A percentile compares a stretch with the other conserved stretches of the same genome.
Conservation (phyloP, 305 asterid genomes). For the Fraxinus greggii region DNA sequence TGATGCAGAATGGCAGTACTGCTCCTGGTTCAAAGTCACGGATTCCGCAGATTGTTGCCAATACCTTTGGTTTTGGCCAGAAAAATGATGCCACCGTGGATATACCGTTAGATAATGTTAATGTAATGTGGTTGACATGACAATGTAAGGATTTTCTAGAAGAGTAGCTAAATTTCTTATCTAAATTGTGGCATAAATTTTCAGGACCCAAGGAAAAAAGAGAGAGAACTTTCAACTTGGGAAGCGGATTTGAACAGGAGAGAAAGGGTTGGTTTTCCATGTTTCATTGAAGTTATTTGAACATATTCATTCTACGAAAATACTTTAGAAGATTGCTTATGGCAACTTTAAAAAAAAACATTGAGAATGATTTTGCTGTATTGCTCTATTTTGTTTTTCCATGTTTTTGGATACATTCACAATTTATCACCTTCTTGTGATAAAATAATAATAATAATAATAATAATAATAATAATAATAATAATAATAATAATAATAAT, state of each 20-base stretch:
- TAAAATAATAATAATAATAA: too few species aligned
- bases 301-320: background rate
- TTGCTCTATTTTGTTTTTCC: background rate
- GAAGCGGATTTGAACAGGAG: slow-evolving; percentile 84
- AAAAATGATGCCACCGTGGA: slow-evolving; percentile 93
- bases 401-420: background rate
- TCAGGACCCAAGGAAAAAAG: slow-evolving; percentile 75
- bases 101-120: slow-evolving; percentile 75
- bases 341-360: background rate
- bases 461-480: too few species aligned
- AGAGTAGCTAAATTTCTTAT: background rate
- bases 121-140: slow-evolving; percentile 44
- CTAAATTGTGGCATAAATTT: slow-evolving; percentile 24
- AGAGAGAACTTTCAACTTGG: slow-evolving; percentile 80
- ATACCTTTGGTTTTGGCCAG: slow-evolving; percentile 84
- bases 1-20: slow-evolving; percentile 63
- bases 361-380: background rate
- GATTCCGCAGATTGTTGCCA: slow-evolving; percentile 72
- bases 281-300: slow-evolving; percentile 5
- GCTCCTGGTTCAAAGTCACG: slow-evolving; percentile 77
- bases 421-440: background rate
- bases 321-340: background rate
- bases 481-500: too few species aligned
- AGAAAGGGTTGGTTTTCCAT: slow-evolving; percentile 65
- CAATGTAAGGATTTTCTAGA: slow-evolving; percentile 11